A percentile compares a stretch with the other conserved stretches of the same genome.
Conservation (phyloP, 2,329 filamentous ascomycete genomes). For the Fusarium aywerte region DNA sequence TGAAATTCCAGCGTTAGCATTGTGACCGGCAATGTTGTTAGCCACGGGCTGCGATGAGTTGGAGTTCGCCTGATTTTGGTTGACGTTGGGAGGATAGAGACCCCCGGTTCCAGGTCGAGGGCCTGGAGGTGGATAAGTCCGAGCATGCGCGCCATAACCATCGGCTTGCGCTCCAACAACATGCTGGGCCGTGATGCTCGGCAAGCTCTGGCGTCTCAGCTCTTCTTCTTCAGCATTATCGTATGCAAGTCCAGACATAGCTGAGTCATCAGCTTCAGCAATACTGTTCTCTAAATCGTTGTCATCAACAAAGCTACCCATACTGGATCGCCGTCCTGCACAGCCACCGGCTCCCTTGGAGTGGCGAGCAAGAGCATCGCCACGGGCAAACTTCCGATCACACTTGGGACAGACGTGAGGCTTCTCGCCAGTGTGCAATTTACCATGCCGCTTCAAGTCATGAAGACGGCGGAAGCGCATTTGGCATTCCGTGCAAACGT, state of each 20-base stretch:
- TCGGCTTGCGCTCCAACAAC: constrained; percentile 62
- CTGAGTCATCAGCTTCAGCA: constrained; percentile 63
- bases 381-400: constrained; percentile 91
- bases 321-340: constrained; percentile 87
- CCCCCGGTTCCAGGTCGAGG: constrained; percentile 62
- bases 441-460: constrained; percentile 94
- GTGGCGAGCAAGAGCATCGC: constrained; percentile 92
- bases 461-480: constrained; percentile 93
- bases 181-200: constrained; percentile 79
- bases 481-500: constrained; percentile 91
- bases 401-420: constrained; percentile 96
- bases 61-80: constrained; percentile 66
- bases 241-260: constrained; percentile 68
- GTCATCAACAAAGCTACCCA: constrained; percentile 82
- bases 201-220: constrained; percentile 74
- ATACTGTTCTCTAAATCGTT: constrained; percentile 72
- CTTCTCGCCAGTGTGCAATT: constrained; percentile 95
- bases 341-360: constrained; percentile 96
- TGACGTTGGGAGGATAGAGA: constrained; percentile 71
- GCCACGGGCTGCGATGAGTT: constrained; percentile 64
- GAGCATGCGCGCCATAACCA: constrained; percentile 70
- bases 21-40: constrained; percentile 57
- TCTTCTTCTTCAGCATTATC: constrained; percentile 70
- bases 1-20: constrained; percentile 61
- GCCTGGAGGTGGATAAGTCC: constrained; percentile 82